Evolutionary conservation across 2,329 filamentous ascomycete genomes (phyloP).

Genomic region (Pleurostoma richardsiae): DNA sequence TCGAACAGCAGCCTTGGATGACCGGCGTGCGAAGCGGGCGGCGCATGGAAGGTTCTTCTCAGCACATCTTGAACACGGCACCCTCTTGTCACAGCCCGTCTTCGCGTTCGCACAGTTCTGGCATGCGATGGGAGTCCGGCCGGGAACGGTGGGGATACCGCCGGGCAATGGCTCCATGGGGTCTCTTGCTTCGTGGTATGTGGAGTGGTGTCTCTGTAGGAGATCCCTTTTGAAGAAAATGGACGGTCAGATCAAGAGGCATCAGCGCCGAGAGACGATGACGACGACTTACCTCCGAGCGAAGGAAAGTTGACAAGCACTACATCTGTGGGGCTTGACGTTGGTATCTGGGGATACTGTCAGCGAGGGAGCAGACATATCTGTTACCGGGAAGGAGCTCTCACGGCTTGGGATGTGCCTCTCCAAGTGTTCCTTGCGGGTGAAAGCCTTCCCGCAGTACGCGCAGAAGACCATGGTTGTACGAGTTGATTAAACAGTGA

Average conservation of each 20-base stretch:
- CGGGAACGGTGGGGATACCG: slow-evolving; percentile 34
- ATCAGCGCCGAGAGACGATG: background rate
- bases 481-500: slow-evolving; percentile 5
- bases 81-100: slow-evolving; percentile 44
- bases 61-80: slow-evolving; percentile 42
- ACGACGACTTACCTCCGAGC: slow-evolving; percentile 34
- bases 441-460: slow-evolving; percentile 50
- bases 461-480: slow-evolving; percentile 41
- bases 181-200: slow-evolving; percentile 45
- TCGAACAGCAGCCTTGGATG: slow-evolving; percentile 40
- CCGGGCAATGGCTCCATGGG: slow-evolving; percentile 38
- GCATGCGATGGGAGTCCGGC: slow-evolving; percentile 41
- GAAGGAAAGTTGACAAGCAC: slow-evolving; percentile 43
- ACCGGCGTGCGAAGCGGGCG: slow-evolving; percentile 43
- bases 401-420: slow-evolving; percentile 48
- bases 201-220: slow-evolving; percentile 43
- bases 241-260: background rate
- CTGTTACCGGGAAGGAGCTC: slow-evolving; percentile 13
- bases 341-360: slow-evolving; percentile 39
- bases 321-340: slow-evolving; percentile 47
- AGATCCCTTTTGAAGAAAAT: slow-evolving; percentile 32
- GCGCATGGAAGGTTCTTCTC: slow-evolving; percentile 43
- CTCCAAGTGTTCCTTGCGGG: slow-evolving; percentile 52
- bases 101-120: slow-evolving; percentile 44
- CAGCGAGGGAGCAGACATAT: slow-evolving; percentile 4